Percentiles rank a stretch among this genome's conserved stretches.
Evolutionary conservation across 352 stramenopile species (phyloP).

Genomic region (Pythium sukuiense): DNA sequence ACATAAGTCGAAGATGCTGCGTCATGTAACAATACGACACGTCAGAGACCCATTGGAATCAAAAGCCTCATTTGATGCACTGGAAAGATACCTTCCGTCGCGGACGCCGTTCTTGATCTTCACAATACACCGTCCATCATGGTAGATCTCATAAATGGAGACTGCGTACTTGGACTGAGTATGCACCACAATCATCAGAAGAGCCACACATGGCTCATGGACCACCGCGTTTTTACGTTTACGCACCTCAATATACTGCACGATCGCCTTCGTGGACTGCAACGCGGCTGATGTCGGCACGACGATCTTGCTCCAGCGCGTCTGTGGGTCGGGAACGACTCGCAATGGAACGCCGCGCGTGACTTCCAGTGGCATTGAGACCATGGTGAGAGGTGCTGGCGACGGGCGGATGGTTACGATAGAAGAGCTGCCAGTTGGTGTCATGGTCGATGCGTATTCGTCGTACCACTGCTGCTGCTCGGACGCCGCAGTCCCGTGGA

Average conservation of each 20-base stretch:
- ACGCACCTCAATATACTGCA: constrained; percentile 39
- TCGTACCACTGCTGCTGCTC: neutral
- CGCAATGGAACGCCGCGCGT: constrained; percentile 33
- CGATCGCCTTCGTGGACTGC: constrained; percentile 23
- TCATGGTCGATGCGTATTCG: constrained; percentile 6
- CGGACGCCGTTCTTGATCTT: neutral
- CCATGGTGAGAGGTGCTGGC: constrained; percentile 12
- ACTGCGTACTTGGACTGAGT: constrained; percentile 14
- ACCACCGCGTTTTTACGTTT: too few species aligned
- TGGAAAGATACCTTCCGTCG: neutral
- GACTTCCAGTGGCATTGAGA: constrained; percentile 32
- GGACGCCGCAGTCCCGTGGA: neutral
- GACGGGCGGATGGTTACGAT: neutral
- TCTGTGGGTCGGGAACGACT: constrained; percentile 33
- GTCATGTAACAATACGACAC: too few species aligned
- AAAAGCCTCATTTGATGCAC: too few species aligned
- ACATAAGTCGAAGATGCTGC: constrained; percentile 11
- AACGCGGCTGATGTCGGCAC: constrained; percentile 30
- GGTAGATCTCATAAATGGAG: neutral
- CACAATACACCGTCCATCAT: constrained; percentile 4
- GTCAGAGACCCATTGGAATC: too few species aligned
- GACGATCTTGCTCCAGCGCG: constrained; percentile 37
- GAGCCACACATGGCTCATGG: too few species aligned
- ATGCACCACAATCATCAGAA: neutral
- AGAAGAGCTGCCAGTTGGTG: neutral